A percentile compares a stretch with the other conserved stretches of the same genome.
Evolutionary conservation across 2,329 filamentous ascomycete species (phyloP).

Genomic region (Fusarium secorum): DNA sequence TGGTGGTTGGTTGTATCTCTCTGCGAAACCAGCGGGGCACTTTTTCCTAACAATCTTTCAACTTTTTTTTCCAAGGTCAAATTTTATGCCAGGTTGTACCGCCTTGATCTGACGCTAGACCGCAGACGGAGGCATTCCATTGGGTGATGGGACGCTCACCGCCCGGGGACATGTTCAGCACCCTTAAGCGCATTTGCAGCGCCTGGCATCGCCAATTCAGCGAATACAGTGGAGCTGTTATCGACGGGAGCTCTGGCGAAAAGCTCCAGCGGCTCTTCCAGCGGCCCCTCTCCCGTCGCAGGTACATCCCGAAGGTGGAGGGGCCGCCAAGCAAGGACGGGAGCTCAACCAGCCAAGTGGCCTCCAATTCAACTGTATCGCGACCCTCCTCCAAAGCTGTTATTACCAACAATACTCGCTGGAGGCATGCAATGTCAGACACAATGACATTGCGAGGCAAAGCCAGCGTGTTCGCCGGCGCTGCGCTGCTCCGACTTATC

Average conservation of each 20-base stretch:
- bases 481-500: conserved; percentile 79
- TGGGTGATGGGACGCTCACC: conserved; percentile 10
- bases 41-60: conserved; percentile 43
- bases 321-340: conserved; percentile 24
- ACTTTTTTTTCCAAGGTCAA: conserved; percentile 44
- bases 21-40: conserved; percentile 46
- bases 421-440: conserved; percentile 47
- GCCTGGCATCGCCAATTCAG: conserved; percentile 24
- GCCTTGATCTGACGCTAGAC: conserved; percentile 24
- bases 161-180: conserved; percentile 19
- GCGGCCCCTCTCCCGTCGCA: conserved; percentile 35
- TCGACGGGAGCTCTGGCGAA: neutral
- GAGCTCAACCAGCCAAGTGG: conserved; percentile 45
- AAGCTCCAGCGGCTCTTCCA: conserved; percentile 28
- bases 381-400: conserved; percentile 26
- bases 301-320: conserved; percentile 19
- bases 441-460: conserved; percentile 53
- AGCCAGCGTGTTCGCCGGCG: conserved; percentile 72
- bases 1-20: conserved; percentile 28
- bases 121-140: neutral
- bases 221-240: conserved; percentile 16
- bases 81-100: conserved; percentile 48
- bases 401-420: conserved; percentile 35
- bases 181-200: conserved; percentile 8
- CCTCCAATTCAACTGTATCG: conserved; percentile 31